Evolutionary conservation across 495 filamentous ascomycete species (phyloP).

Genomic region (Penicillium pancosmium): DNA sequence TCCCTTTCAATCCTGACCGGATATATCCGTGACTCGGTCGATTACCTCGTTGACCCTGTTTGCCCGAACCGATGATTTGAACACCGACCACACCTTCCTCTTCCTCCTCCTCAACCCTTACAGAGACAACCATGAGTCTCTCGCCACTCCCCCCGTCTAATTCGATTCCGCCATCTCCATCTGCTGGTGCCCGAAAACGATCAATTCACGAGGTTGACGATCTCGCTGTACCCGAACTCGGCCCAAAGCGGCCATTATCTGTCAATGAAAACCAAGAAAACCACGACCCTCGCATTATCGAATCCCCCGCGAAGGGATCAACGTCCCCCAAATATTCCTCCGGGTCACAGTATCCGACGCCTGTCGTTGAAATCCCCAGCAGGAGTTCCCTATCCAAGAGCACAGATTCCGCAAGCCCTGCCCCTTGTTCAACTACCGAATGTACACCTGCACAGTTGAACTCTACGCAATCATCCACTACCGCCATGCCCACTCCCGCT

Average conservation of each 20-base stretch:
- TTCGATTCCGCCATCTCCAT: constrained; percentile 22
- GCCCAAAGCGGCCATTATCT: constrained; percentile 19
- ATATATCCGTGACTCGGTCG: neutral
- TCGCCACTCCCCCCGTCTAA: constrained; percentile 21
- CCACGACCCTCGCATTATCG: constrained; percentile 13
- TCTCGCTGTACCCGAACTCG: constrained; percentile 16
- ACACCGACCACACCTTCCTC: neutral
- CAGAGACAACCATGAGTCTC: constrained; percentile 12
- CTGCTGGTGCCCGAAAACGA: constrained; percentile 29
- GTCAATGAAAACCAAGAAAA: constrained; percentile 35
- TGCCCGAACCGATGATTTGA: neutral
- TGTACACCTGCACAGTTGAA: neutral
- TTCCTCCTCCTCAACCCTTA: neutral
- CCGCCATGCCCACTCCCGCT: constrained; percentile 10
- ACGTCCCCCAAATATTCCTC: neutral
- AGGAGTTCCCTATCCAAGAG: neutral
- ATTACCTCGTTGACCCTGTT: neutral
- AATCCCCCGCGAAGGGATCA: neutral
- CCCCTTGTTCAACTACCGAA: neutral
- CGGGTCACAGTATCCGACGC: neutral
- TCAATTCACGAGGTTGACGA: constrained; percentile 38
- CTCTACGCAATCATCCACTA: neutral
- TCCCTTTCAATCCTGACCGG: too few relatives aligned
- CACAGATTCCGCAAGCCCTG: neutral
- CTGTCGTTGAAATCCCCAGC: constrained; percentile 14